Evolutionary conservation across 176 grass and related monocot species (phyloP).

Genomic region (Triticum monococcum): DNA sequence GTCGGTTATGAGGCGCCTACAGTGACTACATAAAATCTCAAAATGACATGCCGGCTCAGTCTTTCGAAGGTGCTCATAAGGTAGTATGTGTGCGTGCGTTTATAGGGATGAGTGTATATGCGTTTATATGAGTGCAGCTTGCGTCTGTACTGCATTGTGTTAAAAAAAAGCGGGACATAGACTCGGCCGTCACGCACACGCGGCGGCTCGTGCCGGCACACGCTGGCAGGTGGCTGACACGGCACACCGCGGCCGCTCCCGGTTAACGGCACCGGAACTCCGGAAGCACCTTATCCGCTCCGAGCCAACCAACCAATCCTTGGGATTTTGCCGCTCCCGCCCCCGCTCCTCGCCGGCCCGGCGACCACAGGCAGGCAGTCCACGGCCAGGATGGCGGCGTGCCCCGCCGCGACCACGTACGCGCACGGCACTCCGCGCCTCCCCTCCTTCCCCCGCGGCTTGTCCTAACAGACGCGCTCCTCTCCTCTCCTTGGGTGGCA

Average conservation of each 20-base stretch:
- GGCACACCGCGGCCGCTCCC: neutral
- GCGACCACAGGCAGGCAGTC: too few species aligned
- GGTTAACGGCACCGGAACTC: neutral
- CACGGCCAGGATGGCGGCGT: too few species aligned
- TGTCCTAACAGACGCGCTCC: neutral
- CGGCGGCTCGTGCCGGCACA: neutral
- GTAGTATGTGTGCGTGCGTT: too few species aligned
- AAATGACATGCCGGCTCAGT: too few species aligned
- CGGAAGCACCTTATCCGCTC: conserved; percentile 31
- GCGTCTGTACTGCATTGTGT: too few species aligned
- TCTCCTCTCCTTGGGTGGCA: neutral
- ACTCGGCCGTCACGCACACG: neutral
- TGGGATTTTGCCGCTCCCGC: neutral
- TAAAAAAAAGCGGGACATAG: too few species aligned
- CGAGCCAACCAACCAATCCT: conserved; percentile 3
- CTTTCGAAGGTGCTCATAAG: too few species aligned
- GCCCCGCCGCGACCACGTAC: conserved; percentile 24
- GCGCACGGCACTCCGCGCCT: neutral
- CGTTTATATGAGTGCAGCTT: too few species aligned
- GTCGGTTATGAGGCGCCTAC: too few species aligned
- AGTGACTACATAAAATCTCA: too few species aligned
- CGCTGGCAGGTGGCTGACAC: too few species aligned
- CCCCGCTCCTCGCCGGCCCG: neutral
- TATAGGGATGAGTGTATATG: too few species aligned
- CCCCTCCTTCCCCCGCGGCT: neutral